A percentile compares a stretch with the other conserved stretches of the same genome.
Conservation (phyloP, 306 rosid species). For the Acacia confusa region DNA sequence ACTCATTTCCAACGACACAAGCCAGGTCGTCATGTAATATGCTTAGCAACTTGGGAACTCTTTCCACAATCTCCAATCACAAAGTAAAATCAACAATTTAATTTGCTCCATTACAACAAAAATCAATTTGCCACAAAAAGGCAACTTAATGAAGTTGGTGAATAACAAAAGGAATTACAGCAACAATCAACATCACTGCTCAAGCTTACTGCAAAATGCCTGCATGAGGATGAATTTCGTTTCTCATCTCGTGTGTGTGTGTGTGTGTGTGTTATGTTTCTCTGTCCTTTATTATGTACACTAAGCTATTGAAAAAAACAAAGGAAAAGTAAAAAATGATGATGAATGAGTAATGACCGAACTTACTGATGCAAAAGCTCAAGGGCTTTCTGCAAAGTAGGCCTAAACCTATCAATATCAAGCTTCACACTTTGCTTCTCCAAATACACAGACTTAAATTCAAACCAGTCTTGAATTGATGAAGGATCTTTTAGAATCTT, state of each 20-base stretch:
- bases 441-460: slow-evolving; percentile 58
- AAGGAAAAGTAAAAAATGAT: background rate
- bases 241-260: background rate
- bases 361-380: slow-evolving; percentile 59
- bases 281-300: slow-evolving; percentile 18
- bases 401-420: slow-evolving; percentile 65
- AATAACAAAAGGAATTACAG: background rate
- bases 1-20: background rate
- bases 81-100: background rate
- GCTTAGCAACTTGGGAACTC: background rate
- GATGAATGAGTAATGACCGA: background rate
- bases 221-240: slow-evolving; percentile 1
- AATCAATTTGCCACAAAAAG: background rate
- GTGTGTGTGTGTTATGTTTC: background rate
- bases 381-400: slow-evolving; percentile 66
- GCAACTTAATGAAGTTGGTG: background rate
- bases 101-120: slow-evolving; percentile 7
- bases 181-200: background rate
- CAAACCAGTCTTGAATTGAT: slow-evolving; percentile 57
- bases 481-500: slow-evolving; percentile 52
- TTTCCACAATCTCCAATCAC: background rate
- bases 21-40: background rate
- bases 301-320: slow-evolving; percentile 8
- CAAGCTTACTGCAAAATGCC: slow-evolving; percentile 2
- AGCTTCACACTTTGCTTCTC: slow-evolving; percentile 72